Base-by-base conservation (phyloP, 169 alveolate species). In the Plasmodium fragile region DNA sequence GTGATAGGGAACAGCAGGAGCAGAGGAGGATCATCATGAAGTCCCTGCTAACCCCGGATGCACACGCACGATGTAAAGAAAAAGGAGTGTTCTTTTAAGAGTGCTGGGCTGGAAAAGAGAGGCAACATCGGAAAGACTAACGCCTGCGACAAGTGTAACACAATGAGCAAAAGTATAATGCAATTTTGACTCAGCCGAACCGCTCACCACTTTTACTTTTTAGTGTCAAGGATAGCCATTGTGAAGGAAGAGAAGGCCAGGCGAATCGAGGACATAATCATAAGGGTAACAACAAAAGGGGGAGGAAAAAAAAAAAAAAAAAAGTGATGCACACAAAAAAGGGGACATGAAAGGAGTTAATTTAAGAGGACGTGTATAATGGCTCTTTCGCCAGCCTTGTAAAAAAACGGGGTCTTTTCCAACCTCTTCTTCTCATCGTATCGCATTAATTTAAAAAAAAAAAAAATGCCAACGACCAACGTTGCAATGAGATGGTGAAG, bases 171-270 rank as follows among this genome's bases (percentile, higher is more conserved):
- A n/a, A 25, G 75, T 22, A 18, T 6, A 18, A 2, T 65, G 36
- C 75, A 65, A 65, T 25, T 65, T 65, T 28, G n/a, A 25, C 75
- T 65, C 6, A 65, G 5, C 36, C 75, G 39, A 65, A 65, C 75
- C n/a, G 36, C 36, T 25, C n/a, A 1, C 36, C 75, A 65, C 41
- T 73, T 87, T 79, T 78, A 53, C 59, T 89, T 65, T 59, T n/a
- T 13, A 89, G 94, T 89, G 75, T 89, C 94, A 2, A 89, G 94
- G 70, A 89, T 89, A 11, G 91, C 83, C 13, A 89, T 89, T 13
- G 94, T 89, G 43, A 89, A 89, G 72, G 94, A 89, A 72, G 91
- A 89, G 4, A 78, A 89, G 18, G 94, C 94, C 28, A 77, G 85
- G 36, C 71, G 52, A 79, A 89, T 89, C 71, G 94, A 89, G 43